phyloP scores from a whole-genome alignment of 1,284 basidiomycete species.

The Vanrija sp. region DNA sequence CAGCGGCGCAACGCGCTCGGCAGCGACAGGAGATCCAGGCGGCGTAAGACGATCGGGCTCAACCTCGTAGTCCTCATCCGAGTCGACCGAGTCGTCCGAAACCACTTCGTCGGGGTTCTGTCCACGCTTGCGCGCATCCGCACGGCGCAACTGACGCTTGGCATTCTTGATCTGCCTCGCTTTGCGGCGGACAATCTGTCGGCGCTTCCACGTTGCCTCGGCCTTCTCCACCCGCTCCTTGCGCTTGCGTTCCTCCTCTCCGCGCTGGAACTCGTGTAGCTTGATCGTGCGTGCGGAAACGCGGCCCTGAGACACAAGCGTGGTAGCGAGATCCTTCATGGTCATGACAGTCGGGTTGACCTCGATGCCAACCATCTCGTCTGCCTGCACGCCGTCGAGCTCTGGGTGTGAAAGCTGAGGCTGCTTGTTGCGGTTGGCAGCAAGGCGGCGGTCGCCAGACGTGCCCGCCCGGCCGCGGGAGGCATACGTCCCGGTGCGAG shows the following conservation, averaged over 20 bases:
- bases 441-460: neutral
- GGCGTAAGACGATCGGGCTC: constrained; percentile 40
- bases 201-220: constrained; percentile 24
- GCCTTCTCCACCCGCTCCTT: constrained; percentile 13
- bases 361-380: constrained; percentile 28
- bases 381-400: constrained; percentile 26
- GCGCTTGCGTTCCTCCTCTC: constrained; percentile 13
- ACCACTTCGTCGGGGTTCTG: constrained; percentile 24
- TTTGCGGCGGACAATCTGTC: constrained; percentile 33
- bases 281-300: constrained; percentile 31
- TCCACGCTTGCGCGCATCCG: constrained; percentile 15
- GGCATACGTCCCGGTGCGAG: neutral
- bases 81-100: constrained; percentile 35
- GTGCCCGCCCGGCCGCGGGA: constrained; percentile 4
- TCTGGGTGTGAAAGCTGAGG: constrained; percentile 7
- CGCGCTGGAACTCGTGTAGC: constrained; percentile 18
- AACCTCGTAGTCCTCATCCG: constrained; percentile 37
- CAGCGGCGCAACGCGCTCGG: constrained; percentile 13
- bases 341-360: constrained; percentile 23
- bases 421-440: neutral
- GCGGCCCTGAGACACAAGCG: constrained; percentile 24
- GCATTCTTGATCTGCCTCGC: constrained; percentile 27
- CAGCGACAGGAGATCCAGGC: constrained; percentile 23
- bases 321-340: constrained; percentile 30
- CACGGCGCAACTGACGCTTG: constrained; percentile 24